Evolutionary conservation across 176 grass and related monocot genomes (phyloP).

Genomic region (Zea luxurians): DNA sequence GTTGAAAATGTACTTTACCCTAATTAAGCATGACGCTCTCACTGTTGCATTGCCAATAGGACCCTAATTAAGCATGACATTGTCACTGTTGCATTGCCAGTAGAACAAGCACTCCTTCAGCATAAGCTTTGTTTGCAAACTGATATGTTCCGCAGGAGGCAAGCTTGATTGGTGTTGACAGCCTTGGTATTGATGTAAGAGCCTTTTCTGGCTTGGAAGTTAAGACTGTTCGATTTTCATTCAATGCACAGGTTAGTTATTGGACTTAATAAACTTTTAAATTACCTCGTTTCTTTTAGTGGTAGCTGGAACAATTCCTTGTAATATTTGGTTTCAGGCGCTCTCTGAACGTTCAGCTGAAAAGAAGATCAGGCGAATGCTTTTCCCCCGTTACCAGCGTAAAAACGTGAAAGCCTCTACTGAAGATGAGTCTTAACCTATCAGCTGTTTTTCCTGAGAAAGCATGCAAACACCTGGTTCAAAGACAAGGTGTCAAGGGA

Average conservation of each 20-base stretch:
- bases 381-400: conserved; percentile 58
- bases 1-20: not conserved
- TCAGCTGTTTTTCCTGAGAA: conserved; percentile 24
- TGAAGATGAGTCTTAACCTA: conserved; percentile 52
- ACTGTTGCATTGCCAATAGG: not conserved
- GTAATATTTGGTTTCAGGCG: conserved; percentile 50
- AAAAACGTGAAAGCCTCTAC: conserved; percentile 51
- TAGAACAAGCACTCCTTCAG: not conserved
- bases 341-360: conserved; percentile 73
- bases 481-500: conserved; percentile 22
- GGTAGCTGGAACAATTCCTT: conserved; percentile 17
- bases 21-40: conserved; percentile 20
- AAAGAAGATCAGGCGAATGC: conserved; percentile 92
- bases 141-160: conserved; percentile 56
- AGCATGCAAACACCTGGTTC: not conserved
- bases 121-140: conserved; percentile 29
- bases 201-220: conserved; percentile 75
- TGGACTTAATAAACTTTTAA: not conserved
- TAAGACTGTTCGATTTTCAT: conserved; percentile 77
- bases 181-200: conserved; percentile 89
- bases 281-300: not conserved
- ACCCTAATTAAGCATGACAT: not conserved
- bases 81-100: conserved; percentile 2
- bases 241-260: conserved; percentile 66
- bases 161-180: conserved; percentile 77